Conservation (phyloP, 305 asterid genomes). For the Fraxinus ornus region DNA sequence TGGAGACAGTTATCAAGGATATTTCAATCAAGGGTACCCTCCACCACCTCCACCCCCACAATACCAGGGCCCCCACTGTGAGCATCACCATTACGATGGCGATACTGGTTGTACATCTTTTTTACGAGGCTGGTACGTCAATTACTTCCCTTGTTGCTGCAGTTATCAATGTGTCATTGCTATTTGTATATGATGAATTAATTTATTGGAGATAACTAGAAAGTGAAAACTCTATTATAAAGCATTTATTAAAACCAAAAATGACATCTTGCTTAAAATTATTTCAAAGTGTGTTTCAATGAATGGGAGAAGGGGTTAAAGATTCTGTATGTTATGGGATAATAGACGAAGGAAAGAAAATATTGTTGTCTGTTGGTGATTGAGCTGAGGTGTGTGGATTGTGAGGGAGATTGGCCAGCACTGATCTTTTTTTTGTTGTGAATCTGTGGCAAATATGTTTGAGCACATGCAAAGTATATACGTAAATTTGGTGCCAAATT, state of each 20-base stretch:
- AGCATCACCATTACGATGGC: slow-evolving; percentile 1
- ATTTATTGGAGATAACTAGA: not conserved
- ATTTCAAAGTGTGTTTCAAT: not conserved
- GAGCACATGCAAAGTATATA: not conserved
- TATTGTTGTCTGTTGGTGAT: not conserved
- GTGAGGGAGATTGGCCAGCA: not conserved
- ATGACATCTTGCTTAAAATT: not conserved
- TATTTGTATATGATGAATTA: not conserved
- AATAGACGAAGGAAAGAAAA: not conserved
- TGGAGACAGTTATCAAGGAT: slow-evolving; percentile 6
- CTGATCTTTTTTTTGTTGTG: not conserved
- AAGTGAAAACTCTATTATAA: not conserved
- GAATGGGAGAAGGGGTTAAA: not conserved
- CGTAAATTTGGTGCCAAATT: not conserved
- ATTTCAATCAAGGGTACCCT: slow-evolving; percentile 5
- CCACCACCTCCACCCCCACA: not conserved
- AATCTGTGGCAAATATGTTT: not conserved
- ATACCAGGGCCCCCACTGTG: slow-evolving; percentile 1
- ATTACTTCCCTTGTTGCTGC: not conserved
- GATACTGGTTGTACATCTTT: not conserved
- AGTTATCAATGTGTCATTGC: not conserved
- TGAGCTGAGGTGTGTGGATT: not conserved
- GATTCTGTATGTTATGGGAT: not conserved
- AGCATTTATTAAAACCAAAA: not conserved
- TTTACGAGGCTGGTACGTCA: slow-evolving; percentile 8